These are phyloP conservation scores for Tilletia setariae DNA, from an alignment of 1,284 basidiomycete genomes.

Conservation along the genomic window DNA sequence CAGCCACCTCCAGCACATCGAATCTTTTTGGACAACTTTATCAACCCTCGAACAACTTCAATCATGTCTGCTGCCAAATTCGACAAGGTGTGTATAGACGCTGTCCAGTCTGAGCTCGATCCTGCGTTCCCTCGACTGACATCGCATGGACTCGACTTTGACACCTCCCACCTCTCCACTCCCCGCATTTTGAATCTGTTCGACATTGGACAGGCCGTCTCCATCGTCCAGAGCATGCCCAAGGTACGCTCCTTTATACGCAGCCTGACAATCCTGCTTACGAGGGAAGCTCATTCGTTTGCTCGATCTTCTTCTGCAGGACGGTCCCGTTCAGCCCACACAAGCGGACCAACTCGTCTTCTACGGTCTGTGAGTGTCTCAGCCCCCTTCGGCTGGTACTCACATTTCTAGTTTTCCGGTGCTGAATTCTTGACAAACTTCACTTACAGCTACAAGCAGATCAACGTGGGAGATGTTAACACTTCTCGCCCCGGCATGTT, in stretches of 20 bases:
- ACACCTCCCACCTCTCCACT: background rate
- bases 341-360: constrained; percentile 51
- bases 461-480: constrained; percentile 50
- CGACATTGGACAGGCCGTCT: constrained; percentile 11
- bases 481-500: constrained; percentile 51
- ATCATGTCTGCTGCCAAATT: constrained; percentile 24
- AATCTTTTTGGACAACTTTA: background rate
- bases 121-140: background rate
- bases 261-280: background rate
- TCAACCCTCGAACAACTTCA: background rate
- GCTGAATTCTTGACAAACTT: no score
- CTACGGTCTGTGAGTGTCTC: constrained; percentile 40
- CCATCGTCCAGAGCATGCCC: constrained; percentile 23
- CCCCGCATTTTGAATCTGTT: background rate
- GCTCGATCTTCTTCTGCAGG: constrained; percentile 14
- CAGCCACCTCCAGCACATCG: no score
- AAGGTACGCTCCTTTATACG: constrained; percentile 19
- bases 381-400: background rate
- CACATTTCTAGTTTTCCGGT: background rate
- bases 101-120: no score
- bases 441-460: constrained; percentile 55
- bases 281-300: background rate
- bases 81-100: constrained; percentile 21
- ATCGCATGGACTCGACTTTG: background rate
- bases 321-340: constrained; percentile 46